These are phyloP conservation scores for Neofusicoccum parvum DNA, from an alignment of 2,329 filamentous ascomycete species.

Conservation along the genomic window DNA sequence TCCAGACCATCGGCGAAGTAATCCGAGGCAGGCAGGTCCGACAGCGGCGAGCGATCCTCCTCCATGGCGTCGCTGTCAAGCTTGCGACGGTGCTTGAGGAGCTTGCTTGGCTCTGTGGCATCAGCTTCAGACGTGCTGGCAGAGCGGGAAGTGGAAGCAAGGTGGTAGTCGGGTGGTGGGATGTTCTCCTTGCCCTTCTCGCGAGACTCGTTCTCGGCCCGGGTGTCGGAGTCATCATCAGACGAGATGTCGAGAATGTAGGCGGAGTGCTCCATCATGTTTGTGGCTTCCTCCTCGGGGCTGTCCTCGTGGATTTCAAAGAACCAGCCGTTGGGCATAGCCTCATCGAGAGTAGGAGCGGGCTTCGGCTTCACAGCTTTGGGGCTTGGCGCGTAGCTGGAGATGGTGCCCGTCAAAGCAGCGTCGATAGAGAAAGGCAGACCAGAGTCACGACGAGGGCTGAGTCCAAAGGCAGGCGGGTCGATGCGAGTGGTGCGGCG, in stretches of 20 bases:
- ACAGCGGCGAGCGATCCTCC: slow-evolving; percentile 42
- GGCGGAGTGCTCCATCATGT: slow-evolving; percentile 88
- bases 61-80: slow-evolving; percentile 43
- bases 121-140: slow-evolving; percentile 26
- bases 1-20: slow-evolving; percentile 44
- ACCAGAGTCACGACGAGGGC: slow-evolving; percentile 41
- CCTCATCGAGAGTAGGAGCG: slow-evolving; percentile 57
- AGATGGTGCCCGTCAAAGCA: slow-evolving; percentile 75
- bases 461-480: slow-evolving; percentile 62
- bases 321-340: slow-evolving; percentile 68
- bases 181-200: slow-evolving; percentile 88
- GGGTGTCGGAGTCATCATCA: slow-evolving; percentile 72
- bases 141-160: neutral
- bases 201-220: slow-evolving; percentile 57
- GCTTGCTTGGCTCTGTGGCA: slow-evolving; percentile 30
- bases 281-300: slow-evolving; percentile 85
- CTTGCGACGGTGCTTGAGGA: slow-evolving; percentile 30
- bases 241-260: slow-evolving; percentile 85
- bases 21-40: slow-evolving; percentile 37
- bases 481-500: slow-evolving; percentile 72
- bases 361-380: slow-evolving; percentile 35
- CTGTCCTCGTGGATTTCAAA: slow-evolving; percentile 96
- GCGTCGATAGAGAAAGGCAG: slow-evolving; percentile 83
- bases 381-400: slow-evolving; percentile 53
- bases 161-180: slow-evolving; percentile 60